Percentiles rank a stretch among this genome's conserved stretches.
Evolutionary conservation across 176 grass and related monocot species (phyloP).

Genomic region (Zoysia pacifica): DNA sequence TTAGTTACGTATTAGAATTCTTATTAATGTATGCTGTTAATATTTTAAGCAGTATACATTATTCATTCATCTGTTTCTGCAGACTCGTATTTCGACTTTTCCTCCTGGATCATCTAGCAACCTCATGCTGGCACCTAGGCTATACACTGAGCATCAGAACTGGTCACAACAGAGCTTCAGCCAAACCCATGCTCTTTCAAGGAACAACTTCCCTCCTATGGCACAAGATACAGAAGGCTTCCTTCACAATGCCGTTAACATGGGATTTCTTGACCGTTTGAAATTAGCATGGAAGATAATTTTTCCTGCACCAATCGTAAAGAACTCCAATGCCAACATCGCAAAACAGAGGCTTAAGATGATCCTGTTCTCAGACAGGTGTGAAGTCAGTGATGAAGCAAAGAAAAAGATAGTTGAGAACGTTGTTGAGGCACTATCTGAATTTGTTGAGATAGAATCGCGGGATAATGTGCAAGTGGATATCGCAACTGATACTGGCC

Average conservation of each 20-base stretch:
- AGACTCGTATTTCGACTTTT: slow-evolving; percentile 46
- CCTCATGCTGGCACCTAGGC: slow-evolving; percentile 41
- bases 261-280: slow-evolving; percentile 78
- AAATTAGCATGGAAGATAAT: slow-evolving; percentile 83
- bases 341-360: slow-evolving; percentile 97
- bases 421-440: slow-evolving; percentile 65
- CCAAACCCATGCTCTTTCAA: slow-evolving; percentile 38
- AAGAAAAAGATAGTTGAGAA: slow-evolving; percentile 93
- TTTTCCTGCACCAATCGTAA: slow-evolving; percentile 59
- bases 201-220: slow-evolving; percentile 51
- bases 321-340: slow-evolving; percentile 78
- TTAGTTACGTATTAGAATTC: too few species aligned
- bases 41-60: neutral
- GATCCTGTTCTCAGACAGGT: slow-evolving; percentile 93
- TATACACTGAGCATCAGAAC: slow-evolving; percentile 25
- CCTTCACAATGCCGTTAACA: slow-evolving; percentile 63
- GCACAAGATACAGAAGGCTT: slow-evolving; percentile 71
- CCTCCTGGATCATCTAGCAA: slow-evolving; percentile 40
- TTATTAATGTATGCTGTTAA: too few species aligned
- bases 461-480: slow-evolving; percentile 89
- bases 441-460: slow-evolving; percentile 93
- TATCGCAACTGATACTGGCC: slow-evolving; percentile 78
- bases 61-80: slow-evolving; percentile 14
- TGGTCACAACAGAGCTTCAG: neutral
- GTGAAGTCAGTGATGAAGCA: slow-evolving; percentile 86